phyloP scores from a whole-genome alignment of 306 rosid species.

The Dryas alaskensis region DNA sequence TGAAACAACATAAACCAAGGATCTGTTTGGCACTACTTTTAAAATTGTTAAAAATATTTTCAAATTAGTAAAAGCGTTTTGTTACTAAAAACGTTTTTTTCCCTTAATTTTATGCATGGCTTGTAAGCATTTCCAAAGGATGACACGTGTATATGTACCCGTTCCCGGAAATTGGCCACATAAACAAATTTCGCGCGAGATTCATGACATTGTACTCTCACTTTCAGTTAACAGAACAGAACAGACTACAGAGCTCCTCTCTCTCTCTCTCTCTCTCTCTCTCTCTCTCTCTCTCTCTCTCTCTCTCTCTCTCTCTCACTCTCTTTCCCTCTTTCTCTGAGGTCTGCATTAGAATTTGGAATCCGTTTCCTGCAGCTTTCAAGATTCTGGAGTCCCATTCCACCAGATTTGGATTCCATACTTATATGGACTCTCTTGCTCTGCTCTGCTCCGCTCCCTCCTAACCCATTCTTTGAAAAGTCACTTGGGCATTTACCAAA shows the following conservation, averaged over 20 bases:
- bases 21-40: too few species aligned
- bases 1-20: too few species aligned
- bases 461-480: not conserved
- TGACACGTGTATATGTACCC: not conserved
- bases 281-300: not conserved
- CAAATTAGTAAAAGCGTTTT: too few species aligned
- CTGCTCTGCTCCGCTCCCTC: too few species aligned
- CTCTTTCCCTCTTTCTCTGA: too few species aligned
- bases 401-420: not conserved
- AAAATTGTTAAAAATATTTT: too few species aligned
- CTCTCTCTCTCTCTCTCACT: too few species aligned
- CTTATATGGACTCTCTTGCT: not conserved
- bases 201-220: not conserved
- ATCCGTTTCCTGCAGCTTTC: not conserved
- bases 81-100: too few species aligned
- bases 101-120: too few species aligned
- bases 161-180: not conserved
- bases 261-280: not conserved
- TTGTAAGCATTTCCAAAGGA: too few species aligned
- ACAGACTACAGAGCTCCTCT: not conserved
- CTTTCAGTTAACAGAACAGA: not conserved
- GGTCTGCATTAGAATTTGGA: not conserved
- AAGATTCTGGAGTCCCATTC: not conserved
- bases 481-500: not conserved
- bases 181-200: constrained; percentile 16